Base-by-base conservation (phyloP, 148 eudicot species). In the Pharnaceum exiguum region DNA sequence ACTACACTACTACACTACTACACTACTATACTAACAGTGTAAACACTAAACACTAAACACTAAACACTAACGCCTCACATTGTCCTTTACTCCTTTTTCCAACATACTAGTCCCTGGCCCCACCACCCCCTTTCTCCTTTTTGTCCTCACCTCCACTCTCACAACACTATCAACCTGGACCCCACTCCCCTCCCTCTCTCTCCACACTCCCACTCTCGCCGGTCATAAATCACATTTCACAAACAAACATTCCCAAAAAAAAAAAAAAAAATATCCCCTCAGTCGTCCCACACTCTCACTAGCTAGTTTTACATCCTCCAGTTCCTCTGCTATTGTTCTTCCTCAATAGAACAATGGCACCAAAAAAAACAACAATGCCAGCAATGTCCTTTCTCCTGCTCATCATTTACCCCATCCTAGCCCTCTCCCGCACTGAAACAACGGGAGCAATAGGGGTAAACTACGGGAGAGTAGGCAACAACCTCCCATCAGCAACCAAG, bases 391-490 rank as follows among this genome's bases (percentile, higher is more conserved):
- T 32, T 27, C 3, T 12, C 13, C 60, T 22, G n/a, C n/a, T n/a
- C n/a, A n/a, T n/a, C n/a, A n/a, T n/a, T n/a, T n/a, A n/a, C n/a
- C n/a, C n/a, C 60, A 55, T 55, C 35, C 43, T 51, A 10, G 1
- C 4, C 55, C 22, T 29, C 36, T 22, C 21, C 81, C n/a, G n/a
- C n/a, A n/a, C n/a, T n/a, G n/a, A n/a, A n/a, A 77, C 84, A 86
- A 53, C 87, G 79, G 86, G 88, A 2, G 68, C 79, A 0, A 67
- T 93, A 7, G 98, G 98, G 4, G 72, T 93, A 6, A 93, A 93
- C 89, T 93, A 93, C 51, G 98, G 98, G 10, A 70, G 96, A 7
- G 55, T 87, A 29, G 98, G 95, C 1, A 76, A 83, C 88, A 79
- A 93, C 49, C 80, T 93, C 36, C 96, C 98, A 0, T 81, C 98